Evolutionary conservation across 495 filamentous ascomycete genomes (phyloP), one percentile per base, ranked within the genome.

Genomic region (Tuber aestivum): DNA sequence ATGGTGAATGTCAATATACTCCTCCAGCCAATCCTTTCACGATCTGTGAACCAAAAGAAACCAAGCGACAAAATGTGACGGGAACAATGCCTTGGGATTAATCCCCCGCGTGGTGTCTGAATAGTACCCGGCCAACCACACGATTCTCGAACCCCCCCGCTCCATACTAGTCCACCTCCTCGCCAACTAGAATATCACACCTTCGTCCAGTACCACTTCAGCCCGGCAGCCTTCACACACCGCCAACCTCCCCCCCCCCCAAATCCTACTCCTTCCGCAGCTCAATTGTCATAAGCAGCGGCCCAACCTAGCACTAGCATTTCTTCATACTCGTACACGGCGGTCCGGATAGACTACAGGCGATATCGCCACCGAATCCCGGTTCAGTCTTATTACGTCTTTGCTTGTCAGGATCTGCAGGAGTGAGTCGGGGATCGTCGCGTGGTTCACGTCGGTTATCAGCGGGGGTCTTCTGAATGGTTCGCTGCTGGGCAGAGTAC

Each of bases 361-460:
- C 73, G 87, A 85, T 9, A 83, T 80, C 23, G 85, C 87, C 1
- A 87, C 74, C 4, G 83, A 71, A 75, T 90, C 88, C 77, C 38
- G 38, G 38, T 3, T 40, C 38, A 40, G 38, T 40, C 38, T 40
- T 40, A 40, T 40, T 40, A 40, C 38, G 38, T 40, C 38, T 40
- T 40, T 89, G 87, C 50, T 85, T 87, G 82, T 84, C 14, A 87
- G 70, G 35, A 88, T 84, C 6, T 73, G 79, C 35, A 88, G 71
- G 0, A 84, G 84, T 0, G 71, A 75, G 12, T 76, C 74, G 27
- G 73, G 71, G 16, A 89, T 85, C 2, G 81, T 80, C 42, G 75
- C 79, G 40, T 88, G 80, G 41, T 85, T 85, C 1, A 83, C 87
- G 1, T 88, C 87, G 61, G 89, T 87, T 18, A 87, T 80, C 14